Evolutionary conservation across 2,329 filamentous ascomycete genomes (phyloP), one percentile per base, ranked within the genome.

Genomic region (Colletotrichum eleusines): DNA sequence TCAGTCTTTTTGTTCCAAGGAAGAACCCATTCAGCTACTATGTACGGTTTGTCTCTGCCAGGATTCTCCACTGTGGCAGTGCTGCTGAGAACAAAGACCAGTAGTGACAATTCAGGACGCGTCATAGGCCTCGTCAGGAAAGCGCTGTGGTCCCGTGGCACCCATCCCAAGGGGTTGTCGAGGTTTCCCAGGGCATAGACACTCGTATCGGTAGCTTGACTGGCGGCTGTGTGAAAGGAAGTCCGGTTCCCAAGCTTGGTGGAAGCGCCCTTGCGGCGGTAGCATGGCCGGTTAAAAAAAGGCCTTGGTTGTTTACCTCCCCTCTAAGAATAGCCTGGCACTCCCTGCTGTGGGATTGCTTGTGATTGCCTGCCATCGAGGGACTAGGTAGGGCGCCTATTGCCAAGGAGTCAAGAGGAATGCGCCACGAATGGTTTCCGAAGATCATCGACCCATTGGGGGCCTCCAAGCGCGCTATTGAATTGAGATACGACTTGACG

Each of bases 71-170:
- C 68, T 42, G 65, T 44, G 58, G 68, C 68, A 46, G 68, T 71
- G 68, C 68, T 46, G 53, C n/a, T 26, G 42, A 31, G 18, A 53
- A n/a, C 46, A 55, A 26, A 50, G 51, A 38, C 26, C 58, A 53
- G 68, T 67, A 51, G 68, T 53, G 63, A 63, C 68, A 44, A 63
- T 61, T 20, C 58, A 38, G 63, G 62, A 71, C 63, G 63, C 68
- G 68, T 71, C 68, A 71, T 71, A 54, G 58, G 58, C 68, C 68
- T 71, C 68, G 68, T 71, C 58, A 63, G 44, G 64, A 62, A 26
- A 51, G 44, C 58, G 51, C n/a, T n/a, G n/a, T n/a, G n/a, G n/a
- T n/a, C n/a, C n/a, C n/a, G n/a, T n/a, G n/a, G n/a, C n/a, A n/a
- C n/a, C n/a, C n/a, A n/a, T n/a, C 26, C n/a, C 20, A 14, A 40